Evolutionary conservation across 2,329 filamentous ascomycete genomes (phyloP).

Genomic region (Sclerotiophoma versabilis): DNA sequence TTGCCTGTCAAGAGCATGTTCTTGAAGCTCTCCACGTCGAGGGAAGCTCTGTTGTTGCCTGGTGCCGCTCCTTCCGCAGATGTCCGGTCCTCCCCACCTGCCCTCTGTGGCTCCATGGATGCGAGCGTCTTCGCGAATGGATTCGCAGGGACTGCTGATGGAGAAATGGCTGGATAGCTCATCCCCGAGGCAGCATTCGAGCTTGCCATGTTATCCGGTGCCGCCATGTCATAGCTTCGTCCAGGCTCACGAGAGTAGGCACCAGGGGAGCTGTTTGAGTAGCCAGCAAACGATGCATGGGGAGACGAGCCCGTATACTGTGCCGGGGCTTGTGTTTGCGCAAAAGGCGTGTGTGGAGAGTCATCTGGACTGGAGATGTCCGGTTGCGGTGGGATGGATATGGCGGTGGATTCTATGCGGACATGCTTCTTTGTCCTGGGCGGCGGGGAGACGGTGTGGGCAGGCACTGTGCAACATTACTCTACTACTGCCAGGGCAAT

Average conservation of each 20-base stretch:
- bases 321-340: constrained; percentile 22
- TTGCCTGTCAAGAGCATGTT: constrained; percentile 78
- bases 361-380: constrained; percentile 32
- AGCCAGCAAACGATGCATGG: constrained; percentile 24
- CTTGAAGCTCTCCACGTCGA: constrained; percentile 82
- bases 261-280: constrained; percentile 26
- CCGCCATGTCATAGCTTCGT: constrained; percentile 37
- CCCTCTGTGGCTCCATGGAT: constrained; percentile 42
- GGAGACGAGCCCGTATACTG: constrained; percentile 28
- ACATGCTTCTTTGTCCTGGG: constrained; percentile 66
- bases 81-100: constrained; percentile 37
- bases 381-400: constrained; percentile 46
- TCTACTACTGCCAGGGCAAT: constrained; percentile 32
- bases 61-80: constrained; percentile 31
- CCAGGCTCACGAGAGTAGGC: constrained; percentile 22
- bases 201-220: constrained; percentile 33
- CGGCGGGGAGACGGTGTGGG: constrained; percentile 29
- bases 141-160: constrained; percentile 41
- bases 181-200: constrained; percentile 27
- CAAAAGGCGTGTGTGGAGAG: constrained; percentile 24
- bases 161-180: constrained; percentile 21
- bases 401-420: constrained; percentile 57
- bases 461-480: constrained; percentile 47
- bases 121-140: constrained; percentile 51
- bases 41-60: constrained; percentile 51